Evolutionary conservation across 225 moss, liverwort and hornwort genomes (phyloP).

Genomic region (Antitrichia curtipendula): DNA sequence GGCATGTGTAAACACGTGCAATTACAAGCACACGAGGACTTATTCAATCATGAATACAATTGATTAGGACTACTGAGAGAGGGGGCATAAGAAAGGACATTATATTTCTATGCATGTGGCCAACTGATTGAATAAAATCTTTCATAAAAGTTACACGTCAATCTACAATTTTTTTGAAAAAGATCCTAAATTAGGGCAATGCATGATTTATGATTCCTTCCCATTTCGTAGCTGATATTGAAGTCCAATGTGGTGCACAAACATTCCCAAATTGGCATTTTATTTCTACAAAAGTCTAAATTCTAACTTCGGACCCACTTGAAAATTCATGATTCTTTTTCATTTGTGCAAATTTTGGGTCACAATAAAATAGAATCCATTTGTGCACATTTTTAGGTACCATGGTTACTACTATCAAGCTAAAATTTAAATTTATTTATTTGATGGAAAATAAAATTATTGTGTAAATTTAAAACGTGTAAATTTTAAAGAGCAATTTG

Average conservation of each 20-base stretch:
- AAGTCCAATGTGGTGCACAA: not conserved
- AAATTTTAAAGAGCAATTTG: not conserved
- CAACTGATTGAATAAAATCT: not conserved
- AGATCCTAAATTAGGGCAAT: accelerated
- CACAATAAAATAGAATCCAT: not conserved
- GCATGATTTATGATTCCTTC: not conserved
- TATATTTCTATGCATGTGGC: not conserved
- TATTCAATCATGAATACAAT: not conserved
- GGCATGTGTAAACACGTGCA: not conserved
- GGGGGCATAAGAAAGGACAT: accelerated
- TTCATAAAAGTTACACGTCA: not conserved
- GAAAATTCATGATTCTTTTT: not conserved
- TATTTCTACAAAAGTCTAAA: too few species aligned
- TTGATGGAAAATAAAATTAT: not conserved
- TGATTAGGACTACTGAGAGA: accelerated
- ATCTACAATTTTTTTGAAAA: not conserved
- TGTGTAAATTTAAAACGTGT: too few species aligned
- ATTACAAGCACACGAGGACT: accelerated
- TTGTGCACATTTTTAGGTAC: not conserved
- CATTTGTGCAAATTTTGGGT: not conserved
- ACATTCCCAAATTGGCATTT: not conserved
- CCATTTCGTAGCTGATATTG: not conserved
- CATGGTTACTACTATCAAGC: not conserved
- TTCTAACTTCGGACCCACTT: accelerated
- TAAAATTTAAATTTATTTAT: too few species aligned